Evolutionary conservation across 2,329 filamentous ascomycete genomes (phyloP).

Genomic region (Talaromyces piceae): DNA sequence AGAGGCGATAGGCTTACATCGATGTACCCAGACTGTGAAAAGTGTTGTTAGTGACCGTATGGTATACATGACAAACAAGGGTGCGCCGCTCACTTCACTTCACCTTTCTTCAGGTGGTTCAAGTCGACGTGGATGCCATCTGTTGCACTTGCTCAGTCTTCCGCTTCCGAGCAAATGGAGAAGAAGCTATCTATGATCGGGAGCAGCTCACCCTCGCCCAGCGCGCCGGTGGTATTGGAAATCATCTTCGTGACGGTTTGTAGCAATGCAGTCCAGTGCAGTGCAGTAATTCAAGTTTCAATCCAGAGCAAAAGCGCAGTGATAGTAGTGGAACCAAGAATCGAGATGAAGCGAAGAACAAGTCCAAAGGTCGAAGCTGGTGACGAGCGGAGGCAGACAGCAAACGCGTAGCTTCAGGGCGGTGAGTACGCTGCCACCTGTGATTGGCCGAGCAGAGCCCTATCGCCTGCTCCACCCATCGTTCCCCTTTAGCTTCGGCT

Average conservation of each 20-base stretch:
- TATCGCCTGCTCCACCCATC: not conserved
- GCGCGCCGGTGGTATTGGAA: conserved; percentile 35
- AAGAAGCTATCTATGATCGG: conserved; percentile 3
- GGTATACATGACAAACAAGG: not conserved
- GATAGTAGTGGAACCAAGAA: not conserved
- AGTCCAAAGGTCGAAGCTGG: not conserved
- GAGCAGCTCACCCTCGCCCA: conserved; percentile 35
- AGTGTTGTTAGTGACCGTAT: not conserved
- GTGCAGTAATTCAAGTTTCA: no score
- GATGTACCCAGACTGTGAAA: conserved; percentile 77
- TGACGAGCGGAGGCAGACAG: conserved; percentile 13
- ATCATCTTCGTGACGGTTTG: conserved; percentile 25
- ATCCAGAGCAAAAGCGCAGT: not conserved
- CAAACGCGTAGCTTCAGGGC: conserved; percentile 10
- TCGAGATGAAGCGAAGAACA: not conserved
- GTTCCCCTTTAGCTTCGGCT: not conserved
- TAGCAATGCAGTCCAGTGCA: not conserved
- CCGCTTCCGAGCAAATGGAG: not conserved
- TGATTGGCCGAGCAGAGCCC: conserved; percentile 7
- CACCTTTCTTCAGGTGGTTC: conserved; percentile 96
- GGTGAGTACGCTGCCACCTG: conserved; percentile 1
- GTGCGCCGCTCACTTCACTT: conserved; percentile 75
- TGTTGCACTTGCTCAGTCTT: conserved; percentile 33
- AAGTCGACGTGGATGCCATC: conserved; percentile 99
- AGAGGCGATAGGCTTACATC: conserved; percentile 56